These are phyloP conservation scores for Fragosphaeria purpurea DNA, from an alignment of 2,329 filamentous ascomycete genomes.

Conservation along the genomic window DNA sequence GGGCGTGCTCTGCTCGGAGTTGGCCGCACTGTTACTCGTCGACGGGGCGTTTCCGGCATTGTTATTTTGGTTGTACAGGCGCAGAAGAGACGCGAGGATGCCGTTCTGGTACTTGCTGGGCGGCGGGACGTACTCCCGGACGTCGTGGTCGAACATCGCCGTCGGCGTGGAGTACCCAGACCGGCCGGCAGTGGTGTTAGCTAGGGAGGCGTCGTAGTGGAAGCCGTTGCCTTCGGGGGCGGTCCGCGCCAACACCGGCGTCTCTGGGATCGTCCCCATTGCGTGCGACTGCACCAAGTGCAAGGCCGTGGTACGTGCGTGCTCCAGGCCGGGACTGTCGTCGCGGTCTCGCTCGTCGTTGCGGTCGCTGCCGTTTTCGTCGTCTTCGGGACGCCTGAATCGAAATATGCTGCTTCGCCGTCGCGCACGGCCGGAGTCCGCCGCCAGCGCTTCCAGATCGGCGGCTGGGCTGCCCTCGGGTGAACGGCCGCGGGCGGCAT, in stretches of 20 bases:
- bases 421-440: background rate
- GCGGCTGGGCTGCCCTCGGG: constrained; percentile 12
- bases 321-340: background rate
- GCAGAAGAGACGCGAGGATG: constrained; percentile 62
- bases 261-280: background rate
- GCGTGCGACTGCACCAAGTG: constrained; percentile 14
- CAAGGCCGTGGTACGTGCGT: constrained; percentile 9
- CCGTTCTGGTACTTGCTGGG: constrained; percentile 63
- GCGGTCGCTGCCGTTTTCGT: constrained; percentile 4
- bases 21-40: constrained; percentile 20
- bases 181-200: background rate
- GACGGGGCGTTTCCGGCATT: constrained; percentile 21
- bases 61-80: constrained; percentile 60
- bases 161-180: constrained; percentile 24
- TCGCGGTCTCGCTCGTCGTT: background rate
- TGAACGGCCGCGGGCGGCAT: constrained; percentile 20
- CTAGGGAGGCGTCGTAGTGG: constrained; percentile 12
- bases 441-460: too few species aligned
- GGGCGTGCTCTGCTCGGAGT: constrained; percentile 33
- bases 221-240: background rate
- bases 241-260: background rate
- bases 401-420: background rate
- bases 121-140: constrained; percentile 50
- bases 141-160: constrained; percentile 50
- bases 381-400: background rate